These are phyloP conservation scores for Quercus berberidifolia DNA, from an alignment of 306 rosid species.

Conservation along the genomic window DNA sequence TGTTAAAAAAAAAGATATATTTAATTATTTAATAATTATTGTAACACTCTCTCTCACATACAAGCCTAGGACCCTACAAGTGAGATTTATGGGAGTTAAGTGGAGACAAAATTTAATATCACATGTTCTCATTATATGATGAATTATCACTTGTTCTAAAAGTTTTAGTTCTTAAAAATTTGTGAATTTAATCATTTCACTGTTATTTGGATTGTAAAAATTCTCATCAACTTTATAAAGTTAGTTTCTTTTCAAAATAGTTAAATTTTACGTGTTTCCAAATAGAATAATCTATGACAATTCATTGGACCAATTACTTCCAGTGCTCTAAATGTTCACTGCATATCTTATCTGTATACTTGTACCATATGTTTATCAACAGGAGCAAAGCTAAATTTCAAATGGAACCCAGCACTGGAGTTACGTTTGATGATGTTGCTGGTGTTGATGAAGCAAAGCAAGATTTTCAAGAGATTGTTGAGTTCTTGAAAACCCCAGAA, in stretches of 20 bases:
- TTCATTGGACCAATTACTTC: neutral
- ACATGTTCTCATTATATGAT: no score
- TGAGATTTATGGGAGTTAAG: no score
- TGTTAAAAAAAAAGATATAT: no score
- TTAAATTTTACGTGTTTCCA: neutral
- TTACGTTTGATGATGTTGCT: constrained; percentile 76
- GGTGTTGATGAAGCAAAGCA: constrained; percentile 90
- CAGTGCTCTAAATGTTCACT: neutral
- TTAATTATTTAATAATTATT: no score
- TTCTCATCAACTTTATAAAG: no score
- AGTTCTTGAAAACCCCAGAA: constrained; percentile 71
- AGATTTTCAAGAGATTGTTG: constrained; percentile 78
- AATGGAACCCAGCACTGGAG: constrained; percentile 85
- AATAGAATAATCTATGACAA: neutral
- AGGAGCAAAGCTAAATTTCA: constrained; percentile 77
- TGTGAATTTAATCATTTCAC: no score
- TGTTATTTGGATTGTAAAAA: no score
- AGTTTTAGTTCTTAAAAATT: no score
- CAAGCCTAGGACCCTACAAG: no score
- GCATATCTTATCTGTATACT: neutral
- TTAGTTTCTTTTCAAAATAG: neutral
- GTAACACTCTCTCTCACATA: no score
- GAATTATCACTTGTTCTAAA: no score
- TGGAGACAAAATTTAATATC: no score
- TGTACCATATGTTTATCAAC: neutral